These are phyloP conservation scores for Knoxdaviesia proteae DNA, from an alignment of 2,329 filamentous ascomycete genomes.

Conservation along the genomic window DNA sequence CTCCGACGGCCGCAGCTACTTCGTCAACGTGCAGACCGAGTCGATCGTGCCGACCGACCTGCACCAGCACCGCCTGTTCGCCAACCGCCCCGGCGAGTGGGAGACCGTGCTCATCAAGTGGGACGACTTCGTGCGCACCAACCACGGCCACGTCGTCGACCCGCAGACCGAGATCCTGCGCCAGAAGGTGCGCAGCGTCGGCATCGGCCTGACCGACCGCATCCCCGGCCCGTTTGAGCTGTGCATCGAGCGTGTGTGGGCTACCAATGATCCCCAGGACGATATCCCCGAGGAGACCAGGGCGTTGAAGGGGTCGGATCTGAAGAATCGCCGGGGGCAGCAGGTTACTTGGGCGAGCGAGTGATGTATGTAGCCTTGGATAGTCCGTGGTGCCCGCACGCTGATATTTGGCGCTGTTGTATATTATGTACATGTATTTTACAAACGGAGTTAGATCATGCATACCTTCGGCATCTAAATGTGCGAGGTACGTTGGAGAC, in stretches of 20 bases:
- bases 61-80: conserved; percentile 79
- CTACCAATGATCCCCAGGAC: conserved; percentile 40
- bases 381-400: too few species aligned
- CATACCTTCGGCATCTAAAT: too few species aligned
- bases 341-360: conserved; percentile 5
- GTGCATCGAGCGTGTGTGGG: conserved; percentile 72
- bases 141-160: conserved; percentile 78
- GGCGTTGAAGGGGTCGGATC: conserved; percentile 1
- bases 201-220: conserved; percentile 75
- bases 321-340: conserved; percentile 5
- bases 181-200: conserved; percentile 68
- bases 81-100: conserved; percentile 65
- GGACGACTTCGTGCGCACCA: conserved; percentile 86
- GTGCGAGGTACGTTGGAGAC: too few species aligned
- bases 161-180: conserved; percentile 78
- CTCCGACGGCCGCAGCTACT: conserved; percentile 79
- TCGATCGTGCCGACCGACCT: conserved; percentile 85
- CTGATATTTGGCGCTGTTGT: too few species aligned
- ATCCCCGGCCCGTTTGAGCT: conserved; percentile 77
- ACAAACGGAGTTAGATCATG: too few species aligned
- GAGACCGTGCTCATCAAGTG: conserved; percentile 86
- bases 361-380: neutral
- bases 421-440: too few species aligned
- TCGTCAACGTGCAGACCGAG: conserved; percentile 90
- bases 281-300: conserved; percentile 1